Percentiles rank a stretch among this genome's conserved stretches.
Conservation (phyloP, 768 basidiomycete genomes). For the Phylloporus scabripes region DNA sequence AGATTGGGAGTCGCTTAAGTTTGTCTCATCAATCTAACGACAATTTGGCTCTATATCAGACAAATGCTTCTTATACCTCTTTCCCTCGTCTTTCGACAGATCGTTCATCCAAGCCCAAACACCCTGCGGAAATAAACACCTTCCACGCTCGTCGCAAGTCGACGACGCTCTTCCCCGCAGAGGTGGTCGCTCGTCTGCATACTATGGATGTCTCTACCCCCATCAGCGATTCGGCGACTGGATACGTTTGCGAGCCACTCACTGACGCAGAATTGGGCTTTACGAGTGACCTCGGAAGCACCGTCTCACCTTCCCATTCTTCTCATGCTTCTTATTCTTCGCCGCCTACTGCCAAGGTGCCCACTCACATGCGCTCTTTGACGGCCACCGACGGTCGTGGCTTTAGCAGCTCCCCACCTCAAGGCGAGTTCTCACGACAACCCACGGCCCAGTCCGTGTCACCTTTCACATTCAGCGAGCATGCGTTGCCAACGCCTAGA, state of each 20-base stretch:
- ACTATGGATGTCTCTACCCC: conserved; percentile 29
- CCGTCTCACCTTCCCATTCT: conserved; percentile 15
- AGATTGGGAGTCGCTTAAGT: conserved; percentile 26
- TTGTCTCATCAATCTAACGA: conserved; percentile 25
- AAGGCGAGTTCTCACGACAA: conserved; percentile 13
- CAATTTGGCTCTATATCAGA: conserved; percentile 18
- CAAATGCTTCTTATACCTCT: conserved; percentile 24
- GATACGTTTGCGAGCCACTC: conserved; percentile 27
- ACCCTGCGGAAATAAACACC: conserved; percentile 28
- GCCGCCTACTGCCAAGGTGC: conserved; percentile 1
- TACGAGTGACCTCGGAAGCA: conserved; percentile 1
- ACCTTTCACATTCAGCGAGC: conserved; percentile 34
- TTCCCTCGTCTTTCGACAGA: conserved; percentile 22
- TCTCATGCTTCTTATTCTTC: conserved; percentile 10
- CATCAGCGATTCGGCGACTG: conserved; percentile 16
- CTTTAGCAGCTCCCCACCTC: neutral
- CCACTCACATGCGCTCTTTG: conserved; percentile 21
- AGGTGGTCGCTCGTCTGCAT: conserved; percentile 25
- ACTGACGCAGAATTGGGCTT: conserved; percentile 26
- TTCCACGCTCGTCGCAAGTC: conserved; percentile 34
- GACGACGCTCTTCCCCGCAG: conserved; percentile 28
- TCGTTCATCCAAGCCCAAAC: conserved; percentile 22
- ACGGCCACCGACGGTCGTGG: conserved; percentile 17
- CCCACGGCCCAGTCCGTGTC: conserved; percentile 10
- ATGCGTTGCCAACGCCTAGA: conserved; percentile 45